Evolutionary conservation across 306 rosid species (phyloP), one percentile per base, ranked within the genome.

Genomic region (Quercus robur): DNA sequence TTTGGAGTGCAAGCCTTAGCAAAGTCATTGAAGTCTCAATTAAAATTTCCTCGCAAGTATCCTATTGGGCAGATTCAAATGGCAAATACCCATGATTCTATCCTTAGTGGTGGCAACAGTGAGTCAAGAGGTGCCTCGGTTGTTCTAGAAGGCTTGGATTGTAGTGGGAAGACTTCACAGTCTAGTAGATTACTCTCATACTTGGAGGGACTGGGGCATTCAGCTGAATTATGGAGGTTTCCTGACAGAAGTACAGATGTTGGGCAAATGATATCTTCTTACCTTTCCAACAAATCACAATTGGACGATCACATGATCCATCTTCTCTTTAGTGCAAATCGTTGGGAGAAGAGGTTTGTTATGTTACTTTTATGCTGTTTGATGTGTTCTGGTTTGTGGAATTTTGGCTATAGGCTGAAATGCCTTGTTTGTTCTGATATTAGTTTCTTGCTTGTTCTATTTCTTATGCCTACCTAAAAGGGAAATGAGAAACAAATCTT

Each of bases 321-420:
- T 84, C 97, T 91, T 69, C 99, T 95, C 82, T 95, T 95, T 70
- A 95, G 98, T 67, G 98, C 99, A 54, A 95, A 95, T 78, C 94
- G 94, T 51, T 95, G 98, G 99, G 99, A 95, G 83, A 93, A 90
- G 79, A 93, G 98, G 98, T 95, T 86, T 4, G 85, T 41, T 70
- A 31, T 59, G 55, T 56, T 52, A 67, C 46, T 56, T 23, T 69
- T 61, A 49, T 49, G 54, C 54, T 10, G 15, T 13, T 49, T 49
- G 54, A 10, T 49, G 54, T 49, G 54, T 49, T 49, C 1, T 49
- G 54, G 54, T 49, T 12, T 49, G 54, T 12, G 54, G 54, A 3
- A 49, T 49, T 11, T 49, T 12, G 54, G 14, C 14, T 12, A 49
- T 49, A 49, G 4, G 54, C 17, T 49, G 54, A 49, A 49, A 12